Base-by-base conservation (phyloP, 1,284 basidiomycete genomes). In the Cryptococcus amylolentus region DNA sequence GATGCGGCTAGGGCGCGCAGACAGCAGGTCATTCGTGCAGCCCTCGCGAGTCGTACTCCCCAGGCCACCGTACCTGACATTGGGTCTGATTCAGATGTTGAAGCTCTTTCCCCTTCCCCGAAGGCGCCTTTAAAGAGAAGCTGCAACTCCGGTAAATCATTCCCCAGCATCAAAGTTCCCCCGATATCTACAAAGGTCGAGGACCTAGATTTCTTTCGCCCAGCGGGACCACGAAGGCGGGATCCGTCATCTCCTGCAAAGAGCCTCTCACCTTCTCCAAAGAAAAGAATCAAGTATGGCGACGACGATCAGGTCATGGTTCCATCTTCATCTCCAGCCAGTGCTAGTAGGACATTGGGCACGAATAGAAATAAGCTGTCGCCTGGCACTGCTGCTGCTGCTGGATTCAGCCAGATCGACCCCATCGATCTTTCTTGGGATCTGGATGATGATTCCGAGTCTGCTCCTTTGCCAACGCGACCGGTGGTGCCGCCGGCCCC, bases 381-480 rank as follows among this genome's bases (percentile, higher is more conserved):
- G n/a, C 67, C 71, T 5, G 52, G 61, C 14, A 66, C 66, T 0
- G 72, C 73, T 9, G 67, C 69, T 5, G 62, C 65, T 5, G 75
- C 65, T 8, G 77, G 71, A 0, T 76, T 76, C 61, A 69, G 67
- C 56, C 73, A 73, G 52, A 57, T 75, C n/a, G 65, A 62, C 9
- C 55, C 68, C 7, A 59, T 68, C 12, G 71, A 73, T 53, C 50
- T 73, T 9, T 49, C 54, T 18, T 71, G 65, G 67, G 48, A 70
- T 27, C 60, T 64, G 38, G 62, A 64, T 18, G 38, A 49, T 23
- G 54, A 59, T 40, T 23, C 23, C 3, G 65, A 67, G 16, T 48
- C 46, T 5, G 38, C 45, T 16, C 37, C 49, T 27, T 44, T 42
- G 9, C 49, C 51, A n/a, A 28, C 31, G 26, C 37, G 37, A 35